Evolutionary conservation across 768 basidiomycete genomes (phyloP), one percentile per base, ranked within the genome.

Genomic region (Kwoniella sp.): DNA sequence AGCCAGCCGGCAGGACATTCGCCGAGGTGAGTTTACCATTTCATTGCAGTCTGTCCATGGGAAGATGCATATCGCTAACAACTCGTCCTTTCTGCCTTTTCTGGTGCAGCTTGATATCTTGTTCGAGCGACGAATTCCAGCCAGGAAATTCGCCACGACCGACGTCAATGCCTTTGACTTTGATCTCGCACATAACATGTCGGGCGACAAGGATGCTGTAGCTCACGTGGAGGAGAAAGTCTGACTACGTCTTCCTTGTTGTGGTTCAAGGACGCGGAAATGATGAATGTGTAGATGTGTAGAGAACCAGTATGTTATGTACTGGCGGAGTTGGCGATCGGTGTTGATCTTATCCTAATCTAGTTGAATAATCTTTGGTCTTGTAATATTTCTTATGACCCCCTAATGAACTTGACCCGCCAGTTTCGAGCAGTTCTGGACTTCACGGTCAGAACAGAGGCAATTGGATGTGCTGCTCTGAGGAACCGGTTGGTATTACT

Each of bases 101-200:
- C 2, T 40, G 9, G 13, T n/a, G 12, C 27, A 61, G 55, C 62
- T 83, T 54, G 81, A 81, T 65, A 49, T 82, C 29, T 71, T 83
- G 40, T 83, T 83, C 64, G 79, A 81, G 62, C 55, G 77, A 44
- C 53, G 63, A 4, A 68, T 82, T 17, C 65, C 79, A 5, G 81
- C 79, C 15, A 70, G 79, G 63, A 69, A 74, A 55, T 80, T 80
- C 74, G 56, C 61, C 17, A 60, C 63, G 25, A 79, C 79, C 46
- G 63, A 77, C 26, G 76, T 76, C 54, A 71, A 71, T 27, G 65
- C 58, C 13, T 70, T 70, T 50, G 69, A 70, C 22, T 50, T 60
- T 6, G 58, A 51, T 19, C 44, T 70, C 13, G 22, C 21, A 22
- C 62, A 67, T 37, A 30, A 50, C 3, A 51, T 63, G 9, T 48